phyloP scores from a whole-genome alignment of 495 filamentous ascomycete genomes.

The Apiosordaria backusii region DNA sequence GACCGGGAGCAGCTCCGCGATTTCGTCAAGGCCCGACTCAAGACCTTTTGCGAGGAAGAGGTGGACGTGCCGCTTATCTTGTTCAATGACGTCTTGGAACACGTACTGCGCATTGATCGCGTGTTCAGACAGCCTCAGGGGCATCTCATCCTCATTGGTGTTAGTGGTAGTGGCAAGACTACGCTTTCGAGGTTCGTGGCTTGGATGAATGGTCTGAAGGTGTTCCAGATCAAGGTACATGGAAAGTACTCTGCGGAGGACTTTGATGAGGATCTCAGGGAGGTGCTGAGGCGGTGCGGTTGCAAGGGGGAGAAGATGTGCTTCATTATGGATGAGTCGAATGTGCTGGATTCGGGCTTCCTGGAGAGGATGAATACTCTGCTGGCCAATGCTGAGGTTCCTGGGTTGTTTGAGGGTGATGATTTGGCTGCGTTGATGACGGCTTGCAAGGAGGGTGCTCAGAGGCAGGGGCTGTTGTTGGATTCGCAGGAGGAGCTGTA shows the following conservation, averaged over 20 bases:
- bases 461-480: slow-evolving; percentile 88
- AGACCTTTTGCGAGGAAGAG: slow-evolving; percentile 99
- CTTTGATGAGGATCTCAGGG: slow-evolving; percentile 95
- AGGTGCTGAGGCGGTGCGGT: slow-evolving; percentile 86
- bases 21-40: slow-evolving; percentile 94
- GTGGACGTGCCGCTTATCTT: slow-evolving; percentile 95
- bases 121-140: slow-evolving; percentile 98
- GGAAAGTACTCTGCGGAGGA: slow-evolving; percentile 98
- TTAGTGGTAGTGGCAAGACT: slow-evolving; percentile 97
- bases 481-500: slow-evolving; percentile 98
- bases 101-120: slow-evolving; percentile 95
- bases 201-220: slow-evolving; percentile 99
- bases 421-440: slow-evolving; percentile 97
- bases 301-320: slow-evolving; percentile 99
- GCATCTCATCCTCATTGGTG: slow-evolving; percentile 95
- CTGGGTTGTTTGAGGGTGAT: slow-evolving; percentile 95
- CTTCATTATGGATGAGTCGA: slow-evolving; percentile 99
- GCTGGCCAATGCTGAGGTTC: slow-evolving; percentile 95
- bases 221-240: slow-evolving; percentile 99
- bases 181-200: slow-evolving; percentile 96
- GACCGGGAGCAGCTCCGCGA: slow-evolving; percentile 90
- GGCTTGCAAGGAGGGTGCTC: slow-evolving; percentile 94
- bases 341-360: slow-evolving; percentile 97
- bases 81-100: slow-evolving; percentile 97
- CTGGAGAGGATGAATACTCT: slow-evolving; percentile 98